These are phyloP conservation scores for Lactuca saligna DNA, from an alignment of 129 eudicot genomes.

Conservation along the genomic window DNA sequence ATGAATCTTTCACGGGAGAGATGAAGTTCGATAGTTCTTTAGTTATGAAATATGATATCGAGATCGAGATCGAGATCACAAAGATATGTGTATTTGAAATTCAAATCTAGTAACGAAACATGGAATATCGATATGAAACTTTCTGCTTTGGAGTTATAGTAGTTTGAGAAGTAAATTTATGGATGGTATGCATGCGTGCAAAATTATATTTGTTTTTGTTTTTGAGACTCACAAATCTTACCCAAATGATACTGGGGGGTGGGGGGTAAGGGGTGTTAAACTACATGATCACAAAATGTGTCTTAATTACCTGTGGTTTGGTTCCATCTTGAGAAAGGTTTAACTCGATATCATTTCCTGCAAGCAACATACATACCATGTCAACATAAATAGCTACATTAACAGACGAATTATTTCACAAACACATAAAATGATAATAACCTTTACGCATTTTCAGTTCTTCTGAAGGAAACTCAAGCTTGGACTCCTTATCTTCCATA, in stretches of 20 bases:
- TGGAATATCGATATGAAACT: background rate
- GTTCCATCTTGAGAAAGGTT: conserved; percentile 31
- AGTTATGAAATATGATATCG: background rate
- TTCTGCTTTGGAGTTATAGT: conserved; percentile 4
- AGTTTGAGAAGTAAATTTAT: background rate
- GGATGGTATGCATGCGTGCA: background rate
- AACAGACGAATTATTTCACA: background rate
- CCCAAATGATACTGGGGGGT: too few species aligned
- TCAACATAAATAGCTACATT: background rate
- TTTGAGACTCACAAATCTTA: too few species aligned
- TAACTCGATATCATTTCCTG: conserved; percentile 33
- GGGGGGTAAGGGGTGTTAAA: too few species aligned
- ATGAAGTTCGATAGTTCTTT: background rate
- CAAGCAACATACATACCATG: conserved; percentile 1
- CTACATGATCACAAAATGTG: conserved; percentile 4
- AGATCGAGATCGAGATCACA: background rate
- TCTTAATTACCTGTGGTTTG: conserved; percentile 30
- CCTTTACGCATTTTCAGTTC: conserved; percentile 26
- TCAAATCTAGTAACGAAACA: background rate
- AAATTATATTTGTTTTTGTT: too few species aligned
- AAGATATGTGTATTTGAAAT: background rate
- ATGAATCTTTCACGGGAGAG: background rate
- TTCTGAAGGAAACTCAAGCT: conserved; percentile 2
- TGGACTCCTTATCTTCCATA: conserved; percentile 17
- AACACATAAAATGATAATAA: background rate